Percentiles rank a stretch among this genome's conserved stretches.
These are phyloP conservation scores for Macrophomina pseudophaseolina DNA, from an alignment of 2,329 filamentous ascomycete species.

Conservation along the genomic window DNA sequence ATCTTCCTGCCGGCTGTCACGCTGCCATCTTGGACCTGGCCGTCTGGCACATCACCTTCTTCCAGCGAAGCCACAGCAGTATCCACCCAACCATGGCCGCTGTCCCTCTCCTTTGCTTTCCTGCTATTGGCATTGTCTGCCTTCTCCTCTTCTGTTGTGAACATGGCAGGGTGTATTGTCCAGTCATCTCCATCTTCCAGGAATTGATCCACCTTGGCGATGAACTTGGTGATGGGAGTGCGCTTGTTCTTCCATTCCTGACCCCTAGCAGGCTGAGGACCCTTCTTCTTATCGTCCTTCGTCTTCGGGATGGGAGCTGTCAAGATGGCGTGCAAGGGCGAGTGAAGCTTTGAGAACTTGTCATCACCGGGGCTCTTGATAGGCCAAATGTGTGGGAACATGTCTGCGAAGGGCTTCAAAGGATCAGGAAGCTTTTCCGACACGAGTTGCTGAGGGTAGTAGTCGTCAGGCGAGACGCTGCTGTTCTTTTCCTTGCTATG, in stretches of 20 bases:
- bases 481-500: conserved; percentile 34
- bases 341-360: conserved; percentile 79
- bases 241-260: conserved; percentile 74
- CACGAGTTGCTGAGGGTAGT: conserved; percentile 54
- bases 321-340: conserved; percentile 83
- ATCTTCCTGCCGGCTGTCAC: conserved; percentile 81
- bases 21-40: conserved; percentile 77
- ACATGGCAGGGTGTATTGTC: conserved; percentile 78
- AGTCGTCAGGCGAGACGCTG: conserved; percentile 54
- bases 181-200: conserved; percentile 75
- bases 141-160: conserved; percentile 62
- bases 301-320: conserved; percentile 72
- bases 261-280: conserved; percentile 65
- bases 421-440: conserved; percentile 47
- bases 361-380: conserved; percentile 87
- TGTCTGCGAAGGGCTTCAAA: conserved; percentile 70
- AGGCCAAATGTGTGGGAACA: conserved; percentile 90
- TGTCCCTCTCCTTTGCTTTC: conserved; percentile 54
- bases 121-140: conserved; percentile 59
- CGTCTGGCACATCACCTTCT: conserved; percentile 70
- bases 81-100: conserved; percentile 78
- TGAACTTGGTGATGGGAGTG: conserved; percentile 80
- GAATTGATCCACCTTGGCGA: conserved; percentile 75
- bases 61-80: conserved; percentile 70
- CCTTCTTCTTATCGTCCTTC: conserved; percentile 69